phyloP scores from a whole-genome alignment of 2,329 filamentous ascomycete genomes.

The Trichoderma koningii region DNA sequence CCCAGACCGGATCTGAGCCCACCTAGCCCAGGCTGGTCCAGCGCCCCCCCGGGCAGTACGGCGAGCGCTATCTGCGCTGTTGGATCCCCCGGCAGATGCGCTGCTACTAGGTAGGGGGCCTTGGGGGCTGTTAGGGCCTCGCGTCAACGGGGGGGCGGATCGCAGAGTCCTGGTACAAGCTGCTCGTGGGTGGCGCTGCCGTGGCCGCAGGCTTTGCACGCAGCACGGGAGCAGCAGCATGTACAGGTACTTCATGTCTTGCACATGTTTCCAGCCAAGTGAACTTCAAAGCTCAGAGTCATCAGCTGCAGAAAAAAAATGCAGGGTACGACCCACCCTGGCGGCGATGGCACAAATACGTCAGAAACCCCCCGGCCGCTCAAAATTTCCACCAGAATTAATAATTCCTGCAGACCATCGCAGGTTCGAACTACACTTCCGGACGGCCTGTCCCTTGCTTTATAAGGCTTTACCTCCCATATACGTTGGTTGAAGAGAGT shows the following conservation, averaged over 20 bases:
- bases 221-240: not conserved
- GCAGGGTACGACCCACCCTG: constrained; percentile 27
- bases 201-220: not conserved
- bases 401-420: constrained; percentile 30
- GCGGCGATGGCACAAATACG: constrained; percentile 22
- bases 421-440: constrained; percentile 20
- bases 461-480: not conserved
- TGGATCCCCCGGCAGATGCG: not conserved
- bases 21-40: not conserved
- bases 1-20: constrained; percentile 3
- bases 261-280: no score
- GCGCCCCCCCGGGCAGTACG: not conserved
- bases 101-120: not conserved
- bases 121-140: constrained; percentile 12
- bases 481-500: not conserved
- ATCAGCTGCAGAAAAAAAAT: constrained; percentile 20
- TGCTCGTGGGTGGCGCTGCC: not conserved
- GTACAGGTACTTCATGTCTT: not conserved
- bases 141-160: constrained; percentile 3
- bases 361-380: constrained; percentile 35
- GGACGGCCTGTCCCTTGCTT: not conserved
- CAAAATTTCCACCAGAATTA: constrained; percentile 35
- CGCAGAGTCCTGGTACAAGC: no score
- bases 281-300: no score
- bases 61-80: constrained; percentile 2